Percentiles rank a stretch among this genome's conserved stretches.
Conservation (phyloP, 768 basidiomycete genomes). For the Phanerochaete carnosa region DNA sequence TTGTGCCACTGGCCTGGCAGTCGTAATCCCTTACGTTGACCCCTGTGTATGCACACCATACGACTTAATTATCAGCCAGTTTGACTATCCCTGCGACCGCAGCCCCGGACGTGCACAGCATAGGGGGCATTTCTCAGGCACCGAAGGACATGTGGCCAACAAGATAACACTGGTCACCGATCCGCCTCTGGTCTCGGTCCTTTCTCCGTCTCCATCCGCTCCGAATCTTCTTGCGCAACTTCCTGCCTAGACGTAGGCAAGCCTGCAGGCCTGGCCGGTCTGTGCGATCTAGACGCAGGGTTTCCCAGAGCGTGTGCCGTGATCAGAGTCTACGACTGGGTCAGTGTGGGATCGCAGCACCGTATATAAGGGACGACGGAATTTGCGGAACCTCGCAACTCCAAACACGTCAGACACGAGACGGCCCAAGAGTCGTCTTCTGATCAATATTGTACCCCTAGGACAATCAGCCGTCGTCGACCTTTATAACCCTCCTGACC, state of each 20-base stretch:
- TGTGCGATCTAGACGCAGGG: not conserved
- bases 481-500: slow-evolving; percentile 2
- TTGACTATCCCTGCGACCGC: not conserved
- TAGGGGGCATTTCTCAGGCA: not conserved
- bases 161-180: not conserved
- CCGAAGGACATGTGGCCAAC: not conserved
- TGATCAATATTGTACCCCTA: slow-evolving; percentile 2
- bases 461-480: not conserved
- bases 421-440: not conserved
- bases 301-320: not conserved
- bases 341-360: not conserved
- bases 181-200: not conserved
- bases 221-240: not conserved
- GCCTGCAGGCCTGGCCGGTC: not conserved
- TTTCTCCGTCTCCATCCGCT: not conserved
- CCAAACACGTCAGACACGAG: slow-evolving; percentile 1
- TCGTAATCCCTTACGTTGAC: too few relatives aligned
- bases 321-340: not conserved
- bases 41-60: not conserved
- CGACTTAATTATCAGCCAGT: not conserved
- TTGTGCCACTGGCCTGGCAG: too few relatives aligned
- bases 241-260: not conserved
- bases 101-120: not conserved
- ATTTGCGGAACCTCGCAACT: not conserved
- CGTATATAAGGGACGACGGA: not conserved